Conservation (phyloP, 1,284 basidiomycete species). For the Earliella scabrosa region DNA sequence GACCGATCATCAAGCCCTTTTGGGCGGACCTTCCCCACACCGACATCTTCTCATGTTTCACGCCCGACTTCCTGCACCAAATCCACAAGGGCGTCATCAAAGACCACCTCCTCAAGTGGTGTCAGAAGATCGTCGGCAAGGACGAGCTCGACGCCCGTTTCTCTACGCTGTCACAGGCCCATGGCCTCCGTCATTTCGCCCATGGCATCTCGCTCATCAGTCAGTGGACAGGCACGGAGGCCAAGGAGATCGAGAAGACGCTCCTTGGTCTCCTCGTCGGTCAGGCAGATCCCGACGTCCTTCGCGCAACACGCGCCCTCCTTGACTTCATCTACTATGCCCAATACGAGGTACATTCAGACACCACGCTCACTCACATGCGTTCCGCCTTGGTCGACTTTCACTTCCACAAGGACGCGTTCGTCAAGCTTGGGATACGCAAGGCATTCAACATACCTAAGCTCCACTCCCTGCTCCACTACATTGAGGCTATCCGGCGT, state of each 20-base stretch:
- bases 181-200: constrained; percentile 30
- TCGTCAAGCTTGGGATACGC: constrained; percentile 26
- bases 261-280: constrained; percentile 30
- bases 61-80: constrained; percentile 29
- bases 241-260: constrained; percentile 29
- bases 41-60: constrained; percentile 26
- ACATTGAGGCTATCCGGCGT: constrained; percentile 30
- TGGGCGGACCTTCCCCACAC: constrained; percentile 26
- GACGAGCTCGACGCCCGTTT: constrained; percentile 31
- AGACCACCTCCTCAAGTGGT: constrained; percentile 35
- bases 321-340: constrained; percentile 30
- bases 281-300: constrained; percentile 14
- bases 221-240: constrained; percentile 32
- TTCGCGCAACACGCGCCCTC: constrained; percentile 15
- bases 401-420: constrained; percentile 28
- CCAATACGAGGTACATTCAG: constrained; percentile 26
- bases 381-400: constrained; percentile 21
- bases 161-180: constrained; percentile 16
- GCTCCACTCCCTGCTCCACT: constrained; percentile 40
- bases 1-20: constrained; percentile 16
- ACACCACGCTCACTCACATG: constrained; percentile 22
- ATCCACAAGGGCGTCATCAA: too few relatives aligned
- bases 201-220: constrained; percentile 30
- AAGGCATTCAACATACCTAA: constrained; percentile 45
- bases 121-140: constrained; percentile 19